Conservation (phyloP, 139 green algal species). For the Coccomyxa sp. region DNA sequence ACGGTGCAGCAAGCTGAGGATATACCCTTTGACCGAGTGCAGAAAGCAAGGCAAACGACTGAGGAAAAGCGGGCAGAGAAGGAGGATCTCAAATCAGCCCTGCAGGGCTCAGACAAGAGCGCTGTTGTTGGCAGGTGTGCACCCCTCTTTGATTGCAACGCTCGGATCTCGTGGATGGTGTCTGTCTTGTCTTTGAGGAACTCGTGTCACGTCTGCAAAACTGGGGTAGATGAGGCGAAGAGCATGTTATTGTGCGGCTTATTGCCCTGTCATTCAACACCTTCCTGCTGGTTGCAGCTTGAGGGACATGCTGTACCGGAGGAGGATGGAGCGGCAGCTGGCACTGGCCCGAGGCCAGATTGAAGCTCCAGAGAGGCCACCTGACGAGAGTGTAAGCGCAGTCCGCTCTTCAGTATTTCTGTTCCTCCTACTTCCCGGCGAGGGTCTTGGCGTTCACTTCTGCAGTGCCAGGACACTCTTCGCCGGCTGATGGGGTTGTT, state of each 20-base stretch:
- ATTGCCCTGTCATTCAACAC: background rate
- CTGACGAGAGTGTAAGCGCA: constrained; percentile 56
- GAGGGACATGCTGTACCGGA: constrained; percentile 84
- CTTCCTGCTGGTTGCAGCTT: constrained; percentile 27
- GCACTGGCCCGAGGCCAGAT: constrained; percentile 73
- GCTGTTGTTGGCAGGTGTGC: constrained; percentile 32
- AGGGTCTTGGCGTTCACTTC: background rate
- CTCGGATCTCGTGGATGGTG: too few species aligned
- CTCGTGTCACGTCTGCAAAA: background rate
- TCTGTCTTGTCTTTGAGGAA: constrained; percentile 10
- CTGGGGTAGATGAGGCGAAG: too few species aligned
- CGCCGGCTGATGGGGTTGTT: too few species aligned
- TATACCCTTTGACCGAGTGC: constrained; percentile 87
- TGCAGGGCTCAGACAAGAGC: constrained; percentile 57
- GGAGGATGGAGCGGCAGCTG: constrained; percentile 87
- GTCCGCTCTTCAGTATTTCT: background rate
- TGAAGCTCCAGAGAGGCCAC: constrained; percentile 69
- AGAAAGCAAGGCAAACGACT: constrained; percentile 69
- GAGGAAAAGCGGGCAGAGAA: constrained; percentile 91
- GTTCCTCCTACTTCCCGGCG: too few species aligned
- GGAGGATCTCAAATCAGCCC: constrained; percentile 66
- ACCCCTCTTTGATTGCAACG: background rate
- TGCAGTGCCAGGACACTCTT: background rate
- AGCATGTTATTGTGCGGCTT: background rate
- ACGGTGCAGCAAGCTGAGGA: constrained; percentile 81